Evolutionary conservation across 805 yeast genomes (phyloP).

Genomic region (Candida nonsorbophila): DNA sequence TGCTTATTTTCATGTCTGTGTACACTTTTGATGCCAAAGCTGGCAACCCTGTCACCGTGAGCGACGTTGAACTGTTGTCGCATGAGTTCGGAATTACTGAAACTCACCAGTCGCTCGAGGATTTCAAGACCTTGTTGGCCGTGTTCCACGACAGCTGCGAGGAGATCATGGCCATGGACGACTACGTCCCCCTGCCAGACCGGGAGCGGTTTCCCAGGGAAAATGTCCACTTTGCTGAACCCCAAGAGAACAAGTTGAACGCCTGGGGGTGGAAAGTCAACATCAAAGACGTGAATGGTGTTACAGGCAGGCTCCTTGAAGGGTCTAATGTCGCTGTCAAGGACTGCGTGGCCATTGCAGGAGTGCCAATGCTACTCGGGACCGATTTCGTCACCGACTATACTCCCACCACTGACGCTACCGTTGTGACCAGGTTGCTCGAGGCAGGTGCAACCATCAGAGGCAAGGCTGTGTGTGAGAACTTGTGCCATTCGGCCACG

Average conservation of each 20-base stretch:
- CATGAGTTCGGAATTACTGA: constrained; percentile 15
- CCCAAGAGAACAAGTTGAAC: constrained; percentile 17
- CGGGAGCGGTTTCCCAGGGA: constrained; percentile 24
- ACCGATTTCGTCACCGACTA: constrained; percentile 26
- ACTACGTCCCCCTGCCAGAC: constrained; percentile 22
- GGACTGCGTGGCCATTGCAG: constrained; percentile 28
- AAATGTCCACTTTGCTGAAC: constrained; percentile 15
- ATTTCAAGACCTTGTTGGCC: constrained; percentile 16
- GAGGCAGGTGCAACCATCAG: constrained; percentile 28
- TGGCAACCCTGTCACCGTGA: constrained; percentile 17
- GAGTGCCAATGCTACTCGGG: constrained; percentile 29
- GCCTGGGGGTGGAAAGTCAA: constrained; percentile 28
- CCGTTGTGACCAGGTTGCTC: constrained; percentile 26
- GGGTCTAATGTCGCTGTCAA: constrained; percentile 26
- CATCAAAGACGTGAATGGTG: constrained; percentile 17
- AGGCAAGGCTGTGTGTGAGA: constrained; percentile 32
- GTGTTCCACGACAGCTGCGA: constrained; percentile 21
- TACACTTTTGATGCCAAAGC: constrained; percentile 15
- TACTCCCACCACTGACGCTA: constrained; percentile 29
- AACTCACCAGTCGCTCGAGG: constrained; percentile 14
- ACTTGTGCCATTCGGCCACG: constrained; percentile 26
- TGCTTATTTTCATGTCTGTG: constrained; percentile 14
- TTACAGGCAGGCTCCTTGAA: too few species aligned
- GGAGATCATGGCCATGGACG: constrained; percentile 19
- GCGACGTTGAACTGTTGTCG: constrained; percentile 14